Evolutionary conservation across 1,139 yeast genomes (phyloP).

Genomic region (Geotrichum citri-aurantii): DNA sequence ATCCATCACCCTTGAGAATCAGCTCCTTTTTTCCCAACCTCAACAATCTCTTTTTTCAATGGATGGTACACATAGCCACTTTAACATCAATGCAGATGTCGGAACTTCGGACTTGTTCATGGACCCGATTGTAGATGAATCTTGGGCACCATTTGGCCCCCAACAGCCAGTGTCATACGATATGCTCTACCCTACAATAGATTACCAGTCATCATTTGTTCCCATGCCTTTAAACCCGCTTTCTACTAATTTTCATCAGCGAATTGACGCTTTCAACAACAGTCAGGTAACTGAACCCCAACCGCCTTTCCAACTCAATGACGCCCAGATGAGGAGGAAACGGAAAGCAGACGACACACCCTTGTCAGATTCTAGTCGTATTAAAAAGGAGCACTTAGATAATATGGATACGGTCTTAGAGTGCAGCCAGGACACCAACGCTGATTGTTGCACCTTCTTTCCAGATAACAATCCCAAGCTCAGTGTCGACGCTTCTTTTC

Average conservation of each 20-base stretch:
- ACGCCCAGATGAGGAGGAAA: background rate
- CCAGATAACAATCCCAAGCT: background rate
- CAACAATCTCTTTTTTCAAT: background rate
- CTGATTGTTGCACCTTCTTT: background rate
- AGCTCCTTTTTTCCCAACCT: background rate
- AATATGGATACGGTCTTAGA: background rate
- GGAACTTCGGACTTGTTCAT: background rate
- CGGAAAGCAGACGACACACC: background rate
- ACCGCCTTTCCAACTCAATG: background rate
- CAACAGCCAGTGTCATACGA: background rate
- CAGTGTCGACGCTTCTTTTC: background rate
- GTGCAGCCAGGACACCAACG: background rate
- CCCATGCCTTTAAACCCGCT: background rate
- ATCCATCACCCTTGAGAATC: background rate
- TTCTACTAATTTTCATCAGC: background rate
- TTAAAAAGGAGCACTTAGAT: background rate
- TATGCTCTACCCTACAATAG: background rate
- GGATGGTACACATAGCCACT: background rate
- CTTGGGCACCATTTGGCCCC: background rate
- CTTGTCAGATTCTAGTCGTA: background rate
- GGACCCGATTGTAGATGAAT: background rate
- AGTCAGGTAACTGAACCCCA: background rate
- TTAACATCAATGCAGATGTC: background rate
- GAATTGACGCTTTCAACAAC: background rate
- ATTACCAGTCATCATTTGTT: background rate